Evolutionary conservation across 257 asterid species (phyloP).

Genomic region (Solanum acaule): DNA sequence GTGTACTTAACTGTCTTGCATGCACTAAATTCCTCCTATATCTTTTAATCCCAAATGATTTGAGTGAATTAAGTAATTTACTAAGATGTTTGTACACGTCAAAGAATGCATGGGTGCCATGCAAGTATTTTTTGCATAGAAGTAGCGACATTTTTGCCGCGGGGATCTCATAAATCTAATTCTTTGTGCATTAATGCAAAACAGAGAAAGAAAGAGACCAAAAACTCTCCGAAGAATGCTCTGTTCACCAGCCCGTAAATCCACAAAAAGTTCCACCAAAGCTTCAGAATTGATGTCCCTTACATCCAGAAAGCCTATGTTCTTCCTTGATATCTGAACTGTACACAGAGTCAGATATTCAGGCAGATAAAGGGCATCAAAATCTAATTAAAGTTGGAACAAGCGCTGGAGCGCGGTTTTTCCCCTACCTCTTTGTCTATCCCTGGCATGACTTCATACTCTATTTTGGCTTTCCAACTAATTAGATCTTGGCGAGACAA

Average conservation of each 20-base stretch:
- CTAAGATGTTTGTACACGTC: neutral
- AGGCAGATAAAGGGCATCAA: conserved; percentile 22
- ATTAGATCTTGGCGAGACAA: conserved; percentile 75
- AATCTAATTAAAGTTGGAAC: neutral
- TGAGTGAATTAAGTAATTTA: neutral
- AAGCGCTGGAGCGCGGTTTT: neutral
- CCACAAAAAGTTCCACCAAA: conserved; percentile 46
- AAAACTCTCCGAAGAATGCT: conserved; percentile 78
- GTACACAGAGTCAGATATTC: conserved; percentile 61
- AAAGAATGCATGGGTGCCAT: neutral
- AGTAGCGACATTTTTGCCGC: neutral
- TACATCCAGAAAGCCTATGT: conserved; percentile 75
- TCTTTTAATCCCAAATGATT: neutral
- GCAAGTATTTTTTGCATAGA: neutral
- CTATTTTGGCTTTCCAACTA: conserved; percentile 82
- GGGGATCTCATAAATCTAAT: neutral
- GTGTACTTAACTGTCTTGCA: neutral
- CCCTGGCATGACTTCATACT: conserved; percentile 49
- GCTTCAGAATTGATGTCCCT: conserved; percentile 59
- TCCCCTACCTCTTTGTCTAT: conserved; percentile 52
- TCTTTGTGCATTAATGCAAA: neutral
- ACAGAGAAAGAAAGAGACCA: conserved; percentile 36
- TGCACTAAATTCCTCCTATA: neutral
- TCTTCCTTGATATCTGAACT: conserved; percentile 93
- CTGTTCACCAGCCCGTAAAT: conserved; percentile 53